Conservation (phyloP, 352 stramenopile genomes). For the Globisporangium carolinianum region DNA sequence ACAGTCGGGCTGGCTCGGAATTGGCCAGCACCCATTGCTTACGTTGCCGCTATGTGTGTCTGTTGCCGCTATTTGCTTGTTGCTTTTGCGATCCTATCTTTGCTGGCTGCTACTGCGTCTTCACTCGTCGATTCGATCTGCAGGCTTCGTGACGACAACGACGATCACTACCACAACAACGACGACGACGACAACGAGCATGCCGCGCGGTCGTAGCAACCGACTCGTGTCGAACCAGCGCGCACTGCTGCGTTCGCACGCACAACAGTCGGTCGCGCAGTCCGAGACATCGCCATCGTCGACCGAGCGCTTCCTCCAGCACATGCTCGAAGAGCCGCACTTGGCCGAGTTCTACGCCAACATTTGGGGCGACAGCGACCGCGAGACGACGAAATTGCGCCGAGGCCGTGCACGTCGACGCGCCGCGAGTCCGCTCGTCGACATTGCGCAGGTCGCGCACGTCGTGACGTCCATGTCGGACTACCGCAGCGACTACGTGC, state of each 20-base stretch:
- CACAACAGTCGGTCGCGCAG: background rate
- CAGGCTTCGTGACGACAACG: conserved; percentile 20
- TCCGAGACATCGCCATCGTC: background rate
- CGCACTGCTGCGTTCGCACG: conserved; percentile 1
- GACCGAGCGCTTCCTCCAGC: conserved; percentile 7
- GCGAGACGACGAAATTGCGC: conserved; percentile 20
- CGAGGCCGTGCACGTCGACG: conserved; percentile 8
- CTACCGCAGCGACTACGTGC: conserved; percentile 62
- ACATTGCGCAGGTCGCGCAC: conserved; percentile 70
- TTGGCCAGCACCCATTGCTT: background rate
- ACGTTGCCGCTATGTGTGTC: background rate
- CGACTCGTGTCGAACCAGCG: background rate
- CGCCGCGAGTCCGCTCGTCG: conserved; percentile 28
- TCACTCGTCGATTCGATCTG: conserved; percentile 21
- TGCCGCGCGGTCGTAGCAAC: conserved; percentile 1
- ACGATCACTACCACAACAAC: conserved; percentile 9
- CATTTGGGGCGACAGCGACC: conserved; percentile 29
- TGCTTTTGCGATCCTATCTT: background rate
- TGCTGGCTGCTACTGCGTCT: conserved; percentile 4
- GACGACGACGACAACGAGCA: conserved; percentile 19
- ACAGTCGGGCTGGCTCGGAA: background rate
- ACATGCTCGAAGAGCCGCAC: conserved; percentile 30
- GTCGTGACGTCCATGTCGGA: conserved; percentile 58
- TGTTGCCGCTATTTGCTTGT: background rate
- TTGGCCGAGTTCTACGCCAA: conserved; percentile 54